A percentile compares a stretch with the other conserved stretches of the same genome.
Conservation (phyloP, 1,284 basidiomycete species). For the Singerocomus inundabilis region DNA sequence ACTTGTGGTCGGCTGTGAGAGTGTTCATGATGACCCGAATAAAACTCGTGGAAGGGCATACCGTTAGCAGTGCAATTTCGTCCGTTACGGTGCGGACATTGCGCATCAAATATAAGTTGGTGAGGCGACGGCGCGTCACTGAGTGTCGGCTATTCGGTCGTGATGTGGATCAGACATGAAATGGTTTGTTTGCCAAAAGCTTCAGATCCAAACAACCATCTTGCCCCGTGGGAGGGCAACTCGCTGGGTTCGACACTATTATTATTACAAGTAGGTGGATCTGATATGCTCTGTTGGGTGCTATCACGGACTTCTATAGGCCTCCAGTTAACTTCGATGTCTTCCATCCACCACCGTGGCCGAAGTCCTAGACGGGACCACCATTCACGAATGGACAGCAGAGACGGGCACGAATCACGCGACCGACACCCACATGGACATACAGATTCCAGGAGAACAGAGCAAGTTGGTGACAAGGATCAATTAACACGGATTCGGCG, state of each 20-base stretch:
- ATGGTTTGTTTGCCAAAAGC: slow-evolving; percentile 31
- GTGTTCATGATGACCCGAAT: slow-evolving; percentile 12
- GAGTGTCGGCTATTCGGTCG: slow-evolving; percentile 19
- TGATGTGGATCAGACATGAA: slow-evolving; percentile 20
- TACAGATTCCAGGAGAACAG: slow-evolving; percentile 12
- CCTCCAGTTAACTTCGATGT: slow-evolving; percentile 13
- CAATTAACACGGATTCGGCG: slow-evolving; percentile 3
- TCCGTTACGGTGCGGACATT: slow-evolving; percentile 30
- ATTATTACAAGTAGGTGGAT: slow-evolving; percentile 1
- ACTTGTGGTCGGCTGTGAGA: slow-evolving; percentile 28
- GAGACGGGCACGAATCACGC: slow-evolving; percentile 17
- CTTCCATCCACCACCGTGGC: slow-evolving; percentile 21
- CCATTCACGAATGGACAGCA: slow-evolving; percentile 10
- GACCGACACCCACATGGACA: slow-evolving; percentile 20
- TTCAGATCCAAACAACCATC: slow-evolving; percentile 31
- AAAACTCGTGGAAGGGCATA: slow-evolving; percentile 17
- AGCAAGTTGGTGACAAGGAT: slow-evolving; percentile 5
- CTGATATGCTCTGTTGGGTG: background rate
- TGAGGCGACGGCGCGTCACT: slow-evolving; percentile 9
- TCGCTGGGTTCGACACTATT: slow-evolving; percentile 2
- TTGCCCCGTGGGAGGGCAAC: background rate
- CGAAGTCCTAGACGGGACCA: slow-evolving; percentile 22
- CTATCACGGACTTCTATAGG: background rate
- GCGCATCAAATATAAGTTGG: slow-evolving; percentile 17
- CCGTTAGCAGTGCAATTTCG: slow-evolving; percentile 13